A percentile compares a stretch with the other conserved stretches of the same genome.
Conservation (phyloP, 306 rosid species). For the Carpinus fangiana region DNA sequence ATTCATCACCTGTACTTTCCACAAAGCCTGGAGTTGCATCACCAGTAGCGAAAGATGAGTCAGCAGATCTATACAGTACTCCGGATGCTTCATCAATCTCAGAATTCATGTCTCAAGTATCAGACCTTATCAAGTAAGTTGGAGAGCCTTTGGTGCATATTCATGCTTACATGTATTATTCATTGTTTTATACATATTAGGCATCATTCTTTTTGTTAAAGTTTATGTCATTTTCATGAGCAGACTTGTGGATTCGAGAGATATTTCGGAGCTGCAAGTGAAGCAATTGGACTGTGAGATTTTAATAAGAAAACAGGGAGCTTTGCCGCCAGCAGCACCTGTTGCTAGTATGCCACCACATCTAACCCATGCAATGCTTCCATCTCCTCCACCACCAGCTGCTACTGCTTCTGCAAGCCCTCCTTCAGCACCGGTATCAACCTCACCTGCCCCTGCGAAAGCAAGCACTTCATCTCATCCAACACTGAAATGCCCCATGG, state of each 20-base stretch:
- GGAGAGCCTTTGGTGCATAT: slow-evolving; percentile 1
- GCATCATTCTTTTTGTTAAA: not conserved
- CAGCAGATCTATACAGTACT: slow-evolving; percentile 36
- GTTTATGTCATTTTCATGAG: slow-evolving; percentile 23
- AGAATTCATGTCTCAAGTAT: slow-evolving; percentile 76
- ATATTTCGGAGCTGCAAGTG: slow-evolving; percentile 76
- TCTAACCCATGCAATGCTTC: slow-evolving; percentile 32
- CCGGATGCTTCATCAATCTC: slow-evolving; percentile 53
- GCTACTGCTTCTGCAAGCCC: slow-evolving; percentile 50
- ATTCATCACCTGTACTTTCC: slow-evolving; percentile 56
- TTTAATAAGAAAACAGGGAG: slow-evolving; percentile 73
- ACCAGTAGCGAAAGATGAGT: slow-evolving; percentile 41
- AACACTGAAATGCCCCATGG: slow-evolving; percentile 81
- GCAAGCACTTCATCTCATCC: slow-evolving; percentile 69
- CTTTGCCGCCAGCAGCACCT: slow-evolving; percentile 55
- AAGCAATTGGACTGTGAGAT: slow-evolving; percentile 80
- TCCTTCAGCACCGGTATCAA: slow-evolving; percentile 44
- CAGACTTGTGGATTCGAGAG: slow-evolving; percentile 94
- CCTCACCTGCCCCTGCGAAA: slow-evolving; percentile 58
- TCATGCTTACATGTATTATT: not conserved
- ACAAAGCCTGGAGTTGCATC: slow-evolving; percentile 38
- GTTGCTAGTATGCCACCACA: slow-evolving; percentile 35
- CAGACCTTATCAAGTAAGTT: slow-evolving; percentile 83
- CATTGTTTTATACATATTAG: slow-evolving; percentile 5
- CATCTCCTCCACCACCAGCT: slow-evolving; percentile 39